phyloP scores from a whole-genome alignment of 495 filamentous ascomycete genomes.

The Astrocystis sublimbata region DNA sequence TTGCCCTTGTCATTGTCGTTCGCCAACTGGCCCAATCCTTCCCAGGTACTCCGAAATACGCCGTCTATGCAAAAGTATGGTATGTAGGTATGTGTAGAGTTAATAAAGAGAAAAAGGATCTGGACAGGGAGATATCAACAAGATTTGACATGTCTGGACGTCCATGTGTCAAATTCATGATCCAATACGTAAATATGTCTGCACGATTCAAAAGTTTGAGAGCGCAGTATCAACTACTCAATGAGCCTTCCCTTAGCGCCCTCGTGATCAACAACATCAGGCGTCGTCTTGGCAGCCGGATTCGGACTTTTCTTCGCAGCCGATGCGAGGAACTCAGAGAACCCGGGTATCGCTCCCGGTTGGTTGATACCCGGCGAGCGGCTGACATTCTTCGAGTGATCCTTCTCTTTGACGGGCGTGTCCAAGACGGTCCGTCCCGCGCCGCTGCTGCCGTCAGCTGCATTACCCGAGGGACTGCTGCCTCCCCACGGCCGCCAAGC shows the following conservation, averaged over 20 bases:
- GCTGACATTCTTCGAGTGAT: slow-evolving; percentile 16
- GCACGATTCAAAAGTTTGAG: too few relatives aligned
- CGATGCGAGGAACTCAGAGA: slow-evolving; percentile 42
- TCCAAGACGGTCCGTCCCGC: slow-evolving; percentile 1
- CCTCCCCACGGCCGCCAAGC: slow-evolving; percentile 51
- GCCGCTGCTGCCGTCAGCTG: slow-evolving; percentile 9
- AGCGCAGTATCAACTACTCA: slow-evolving; percentile 14
- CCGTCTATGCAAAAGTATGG: too few relatives aligned
- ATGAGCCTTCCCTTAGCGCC: slow-evolving; percentile 45
- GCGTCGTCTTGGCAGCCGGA: slow-evolving; percentile 43
- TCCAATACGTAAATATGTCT: too few relatives aligned
- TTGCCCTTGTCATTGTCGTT: too few relatives aligned
- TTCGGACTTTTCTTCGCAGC: slow-evolving; percentile 41
- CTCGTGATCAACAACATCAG: slow-evolving; percentile 42
- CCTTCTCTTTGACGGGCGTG: slow-evolving; percentile 17
- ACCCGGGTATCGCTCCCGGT: slow-evolving; percentile 53
- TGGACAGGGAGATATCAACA: too few relatives aligned
- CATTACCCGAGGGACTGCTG: slow-evolving; percentile 20
- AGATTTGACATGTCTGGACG: too few relatives aligned
- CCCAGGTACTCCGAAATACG: too few relatives aligned
- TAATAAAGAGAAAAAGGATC: too few relatives aligned
- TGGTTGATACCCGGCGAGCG: slow-evolving; percentile 57
- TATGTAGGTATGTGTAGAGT: too few relatives aligned
- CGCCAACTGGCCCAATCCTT: too few relatives aligned
- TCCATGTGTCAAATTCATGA: too few relatives aligned